phyloP scores from a whole-genome alignment of 1,139 yeast genomes.

The Candida labiduridarum region DNA sequence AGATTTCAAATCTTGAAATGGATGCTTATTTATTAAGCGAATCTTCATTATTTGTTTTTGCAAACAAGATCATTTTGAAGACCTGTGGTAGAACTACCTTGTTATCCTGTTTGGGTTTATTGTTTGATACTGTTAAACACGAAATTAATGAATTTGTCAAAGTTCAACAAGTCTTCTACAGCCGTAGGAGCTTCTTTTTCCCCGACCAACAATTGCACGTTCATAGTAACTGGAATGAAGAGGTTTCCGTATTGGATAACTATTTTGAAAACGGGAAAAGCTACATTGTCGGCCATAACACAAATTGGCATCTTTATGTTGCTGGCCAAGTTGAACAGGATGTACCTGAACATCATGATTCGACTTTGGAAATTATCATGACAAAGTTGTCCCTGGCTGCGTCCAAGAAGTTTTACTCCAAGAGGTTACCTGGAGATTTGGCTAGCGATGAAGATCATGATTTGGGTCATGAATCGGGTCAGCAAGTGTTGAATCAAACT shows the following conservation, averaged over 20 bases:
- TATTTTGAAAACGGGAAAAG: slow-evolving; percentile 67
- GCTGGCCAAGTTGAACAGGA: slow-evolving; percentile 40
- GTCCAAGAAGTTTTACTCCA: slow-evolving; percentile 64
- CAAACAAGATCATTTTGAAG: slow-evolving; percentile 82
- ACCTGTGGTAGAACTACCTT: slow-evolving; percentile 98
- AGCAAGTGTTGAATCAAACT: slow-evolving; percentile 62
- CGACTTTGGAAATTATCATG: slow-evolving; percentile 90
- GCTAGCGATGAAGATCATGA: slow-evolving; percentile 56
- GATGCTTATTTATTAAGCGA: slow-evolving; percentile 90
- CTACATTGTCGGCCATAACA: slow-evolving; percentile 76
- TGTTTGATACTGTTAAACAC: slow-evolving; percentile 53
- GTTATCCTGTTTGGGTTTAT: slow-evolving; percentile 68
- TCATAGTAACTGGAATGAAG: slow-evolving; percentile 84
- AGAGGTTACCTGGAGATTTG: slow-evolving; percentile 54
- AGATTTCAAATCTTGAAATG: slow-evolving; percentile 56
- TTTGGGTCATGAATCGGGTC: slow-evolving; percentile 78
- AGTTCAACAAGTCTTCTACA: slow-evolving; percentile 78
- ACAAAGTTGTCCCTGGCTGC: slow-evolving; percentile 68
- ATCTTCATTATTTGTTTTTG: slow-evolving; percentile 86
- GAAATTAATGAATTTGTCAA: slow-evolving; percentile 20
- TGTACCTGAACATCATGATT: slow-evolving; percentile 43
- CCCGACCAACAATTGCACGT: slow-evolving; percentile 83
- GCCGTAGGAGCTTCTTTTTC: slow-evolving; percentile 90
- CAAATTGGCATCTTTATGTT: slow-evolving; percentile 84
- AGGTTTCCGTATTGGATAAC: slow-evolving; percentile 67